These are phyloP conservation scores for Prosopis cineraria DNA, from an alignment of 306 rosid genomes.

Conservation along the genomic window DNA sequence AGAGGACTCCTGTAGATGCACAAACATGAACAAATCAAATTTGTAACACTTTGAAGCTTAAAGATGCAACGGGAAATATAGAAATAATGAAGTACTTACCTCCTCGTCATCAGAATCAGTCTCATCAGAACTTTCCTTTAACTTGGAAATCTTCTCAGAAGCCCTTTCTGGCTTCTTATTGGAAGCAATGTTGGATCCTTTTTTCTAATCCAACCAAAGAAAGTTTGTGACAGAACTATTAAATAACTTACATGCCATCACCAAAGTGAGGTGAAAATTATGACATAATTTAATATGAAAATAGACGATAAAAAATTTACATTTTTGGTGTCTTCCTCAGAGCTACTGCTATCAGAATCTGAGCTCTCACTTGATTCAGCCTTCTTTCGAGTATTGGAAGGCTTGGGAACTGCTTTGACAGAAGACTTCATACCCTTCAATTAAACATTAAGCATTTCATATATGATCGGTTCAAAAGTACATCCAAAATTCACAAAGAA, in stretches of 20 bases:
- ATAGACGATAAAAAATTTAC: conserved; percentile 12
- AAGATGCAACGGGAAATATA: neutral
- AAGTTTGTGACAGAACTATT: neutral
- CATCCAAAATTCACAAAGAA: neutral
- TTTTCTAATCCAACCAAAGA: conserved; percentile 1
- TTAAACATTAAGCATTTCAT: neutral
- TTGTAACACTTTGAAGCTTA: neutral
- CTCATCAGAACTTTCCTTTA: conserved; percentile 38
- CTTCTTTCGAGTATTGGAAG: conserved; percentile 39
- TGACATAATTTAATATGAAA: neutral
- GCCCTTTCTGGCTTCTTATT: conserved; percentile 12
- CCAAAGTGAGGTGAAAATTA: no score
- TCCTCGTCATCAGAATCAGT: conserved; percentile 45
- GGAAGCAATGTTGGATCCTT: neutral
- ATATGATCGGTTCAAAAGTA: neutral
- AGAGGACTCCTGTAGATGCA: conserved; percentile 16
- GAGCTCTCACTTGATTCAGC: conserved; percentile 38
- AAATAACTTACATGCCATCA: no score
- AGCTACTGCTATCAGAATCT: conserved; percentile 59
- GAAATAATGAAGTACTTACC: conserved; percentile 9
- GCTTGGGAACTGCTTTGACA: conserved; percentile 33
- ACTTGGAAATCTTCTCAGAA: neutral
- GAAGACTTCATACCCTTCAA: conserved; percentile 45
- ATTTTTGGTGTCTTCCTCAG: conserved; percentile 43
- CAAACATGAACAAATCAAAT: neutral